Evolutionary conservation across 2,329 filamentous ascomycete species (phyloP), one percentile per base, ranked within the genome.

Genomic region (Penicillium brevicompactum): DNA sequence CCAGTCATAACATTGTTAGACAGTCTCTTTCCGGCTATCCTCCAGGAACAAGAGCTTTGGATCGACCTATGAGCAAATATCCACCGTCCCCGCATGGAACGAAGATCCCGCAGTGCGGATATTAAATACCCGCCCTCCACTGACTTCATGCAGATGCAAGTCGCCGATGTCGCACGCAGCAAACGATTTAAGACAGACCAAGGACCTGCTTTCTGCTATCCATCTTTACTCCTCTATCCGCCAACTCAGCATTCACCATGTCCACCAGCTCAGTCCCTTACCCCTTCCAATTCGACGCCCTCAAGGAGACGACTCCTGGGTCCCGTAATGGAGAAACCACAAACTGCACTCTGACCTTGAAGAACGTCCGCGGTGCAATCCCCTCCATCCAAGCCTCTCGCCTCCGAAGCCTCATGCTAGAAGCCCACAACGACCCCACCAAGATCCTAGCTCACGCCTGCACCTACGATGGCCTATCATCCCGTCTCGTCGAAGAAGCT

Each of bases 371-470:
- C 21, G 56, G 55, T n/a, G 46, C 37, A 7, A 60, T 59, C 21
- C 60, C 60, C 10, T 62, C 56, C 1, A 31, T 49, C 4, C 55
- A 62, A 44, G 46, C 58, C 7, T 56, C 59, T 1, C 55, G 56
- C 9, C 65, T 78, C 4, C 62, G 76, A 0, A 67, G 71, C 4
- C 68, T 78, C 67, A 74, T 78, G 62, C 60, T 73, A 13, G 75
- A 79, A 51, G 72, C 77, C 0, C 68, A 74, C 37, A 53, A 64
- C 0, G 74, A 79, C 49, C 71, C 76, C 1, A 66, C 64, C 4
- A 80, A 79, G 55, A 80, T 80, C 42, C 49, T 80, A 4, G 77
- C 78, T 1, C 73, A 75, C 42, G 66, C 67, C 21, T 80, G 77
- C 57, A 72, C 68, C 44, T 79, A 80, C 43, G 77, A 80, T 34